Evolutionary conservation across 768 basidiomycete species (phyloP).

Genomic region (Pilatotrama ljubarskyi): DNA sequence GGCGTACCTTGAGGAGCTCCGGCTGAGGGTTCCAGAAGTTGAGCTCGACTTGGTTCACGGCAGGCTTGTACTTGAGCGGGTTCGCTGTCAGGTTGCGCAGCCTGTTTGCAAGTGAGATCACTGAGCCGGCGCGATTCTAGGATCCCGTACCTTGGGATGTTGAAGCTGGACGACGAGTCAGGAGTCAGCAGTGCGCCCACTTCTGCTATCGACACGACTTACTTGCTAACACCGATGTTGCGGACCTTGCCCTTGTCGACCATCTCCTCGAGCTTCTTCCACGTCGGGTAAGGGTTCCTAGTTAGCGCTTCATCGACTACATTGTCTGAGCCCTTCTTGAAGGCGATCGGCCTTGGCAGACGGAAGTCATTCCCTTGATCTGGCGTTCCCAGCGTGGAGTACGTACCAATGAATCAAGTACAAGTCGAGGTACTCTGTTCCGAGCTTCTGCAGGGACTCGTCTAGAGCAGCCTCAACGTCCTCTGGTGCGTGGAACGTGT

Average conservation of each 20-base stretch:
- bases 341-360: slow-evolving; percentile 60
- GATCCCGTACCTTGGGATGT: slow-evolving; percentile 46
- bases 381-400: not conserved
- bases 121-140: not conserved
- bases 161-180: slow-evolving; percentile 46
- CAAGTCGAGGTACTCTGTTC: slow-evolving; percentile 73
- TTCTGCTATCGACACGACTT: slow-evolving; percentile 25
- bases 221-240: slow-evolving; percentile 88
- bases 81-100: slow-evolving; percentile 64
- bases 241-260: slow-evolving; percentile 74
- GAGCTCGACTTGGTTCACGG: slow-evolving; percentile 80
- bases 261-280: slow-evolving; percentile 78
- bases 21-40: slow-evolving; percentile 78
- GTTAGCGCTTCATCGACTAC: slow-evolving; percentile 57
- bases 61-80: slow-evolving; percentile 58
- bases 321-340: slow-evolving; percentile 51
- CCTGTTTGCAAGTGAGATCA: slow-evolving; percentile 27
- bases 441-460: slow-evolving; percentile 60
- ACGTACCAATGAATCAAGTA: slow-evolving; percentile 79
- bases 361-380: not conserved
- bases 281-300: slow-evolving; percentile 72
- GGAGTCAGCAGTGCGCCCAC: too few relatives aligned
- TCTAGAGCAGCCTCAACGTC: slow-evolving; percentile 69
- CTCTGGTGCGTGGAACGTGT: slow-evolving; percentile 71
- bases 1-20: slow-evolving; percentile 60